Evolutionary conservation across 2,329 filamentous ascomycete species (phyloP), one percentile per base, ranked within the genome.

Genomic region (Lecanicillium sp.): DNA sequence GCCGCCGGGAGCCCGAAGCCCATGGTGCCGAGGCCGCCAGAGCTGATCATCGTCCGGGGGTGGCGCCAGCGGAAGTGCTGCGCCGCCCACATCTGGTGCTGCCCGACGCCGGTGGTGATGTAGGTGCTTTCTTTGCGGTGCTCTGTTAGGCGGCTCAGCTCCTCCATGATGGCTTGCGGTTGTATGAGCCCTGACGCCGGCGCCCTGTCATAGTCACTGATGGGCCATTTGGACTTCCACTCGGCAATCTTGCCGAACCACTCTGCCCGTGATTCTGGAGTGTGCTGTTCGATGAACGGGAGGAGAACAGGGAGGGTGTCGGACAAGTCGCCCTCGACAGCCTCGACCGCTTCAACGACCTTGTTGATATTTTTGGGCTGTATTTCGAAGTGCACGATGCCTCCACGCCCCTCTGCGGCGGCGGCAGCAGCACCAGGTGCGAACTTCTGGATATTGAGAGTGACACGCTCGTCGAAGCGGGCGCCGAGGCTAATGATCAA

Each of bases 361-460:
- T 97, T 98, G 82, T 97, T 97, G 73, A 97, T 97, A 75, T 98
- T 97, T 83, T 98, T 98, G 59, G 93, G 91, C 85, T 96, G 86
- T 60, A 98, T 90, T 65, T 97, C 91, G 61, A 97, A 97, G 68
- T 98, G 91, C 12, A 97, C 80, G 60, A 98, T 97, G 61, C 93
- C 93, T 59, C 93, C 91, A 53, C 90, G 86, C 45, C 83, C 83
- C 70, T 95, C 87, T 8, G 79, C 75, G 4, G 89, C 91, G 0
- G 91, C 93, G 14, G 82, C 80, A 70, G 86, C 91, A 36, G 93
- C 93, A 44, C 80, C 81, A 4, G 91, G 91, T 0, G 90, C 93
- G 56, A 97, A 98, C 65, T 91, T 94, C 58, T 81, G 67, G 44
- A 95, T 76, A 63, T 77, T 86, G 21, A 79, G 72, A 11, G 90